phyloP scores from a whole-genome alignment of 164 flowering plant genomes.

The Annona squamosa region DNA sequence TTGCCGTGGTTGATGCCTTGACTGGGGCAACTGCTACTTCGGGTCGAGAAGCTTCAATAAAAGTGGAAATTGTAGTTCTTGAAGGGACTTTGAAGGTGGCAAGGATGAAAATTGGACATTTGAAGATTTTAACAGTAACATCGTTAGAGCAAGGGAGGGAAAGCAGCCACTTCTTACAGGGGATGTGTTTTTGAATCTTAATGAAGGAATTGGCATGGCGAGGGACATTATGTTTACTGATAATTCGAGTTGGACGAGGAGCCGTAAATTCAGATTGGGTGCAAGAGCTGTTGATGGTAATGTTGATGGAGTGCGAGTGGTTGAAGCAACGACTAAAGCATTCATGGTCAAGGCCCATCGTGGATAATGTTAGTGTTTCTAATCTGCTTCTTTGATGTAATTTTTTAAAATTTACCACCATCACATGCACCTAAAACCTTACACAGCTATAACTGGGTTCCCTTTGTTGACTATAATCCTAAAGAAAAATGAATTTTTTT shows the following conservation, averaged over 20 bases:
- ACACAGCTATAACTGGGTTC: too few species aligned
- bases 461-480: too few species aligned
- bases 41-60: conserved; percentile 35
- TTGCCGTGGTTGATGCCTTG: conserved; percentile 47
- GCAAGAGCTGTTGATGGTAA: conserved; percentile 32
- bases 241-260: conserved; percentile 62
- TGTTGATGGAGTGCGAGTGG: conserved; percentile 28
- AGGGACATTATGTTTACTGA: conserved; percentile 54
- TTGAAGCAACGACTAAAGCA: conserved; percentile 42
- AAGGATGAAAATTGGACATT: conserved; percentile 34
- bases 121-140: conserved; percentile 35
- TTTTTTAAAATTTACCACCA: too few species aligned
- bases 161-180: conserved; percentile 49
- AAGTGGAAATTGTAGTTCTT: conserved; percentile 46
- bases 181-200: conserved; percentile 42
- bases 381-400: not conserved
- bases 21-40: conserved; percentile 28
- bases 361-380: conserved; percentile 47
- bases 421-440: too few species aligned
- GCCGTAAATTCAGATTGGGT: conserved; percentile 54
- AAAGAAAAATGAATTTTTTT: too few species aligned
- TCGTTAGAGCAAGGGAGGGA: conserved; percentile 47
- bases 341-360: conserved; percentile 58
- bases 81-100: conserved; percentile 51
- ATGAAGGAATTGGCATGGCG: conserved; percentile 52